Base-by-base conservation (phyloP, 208 protist species). In the Naegleria gruberi region DNA sequence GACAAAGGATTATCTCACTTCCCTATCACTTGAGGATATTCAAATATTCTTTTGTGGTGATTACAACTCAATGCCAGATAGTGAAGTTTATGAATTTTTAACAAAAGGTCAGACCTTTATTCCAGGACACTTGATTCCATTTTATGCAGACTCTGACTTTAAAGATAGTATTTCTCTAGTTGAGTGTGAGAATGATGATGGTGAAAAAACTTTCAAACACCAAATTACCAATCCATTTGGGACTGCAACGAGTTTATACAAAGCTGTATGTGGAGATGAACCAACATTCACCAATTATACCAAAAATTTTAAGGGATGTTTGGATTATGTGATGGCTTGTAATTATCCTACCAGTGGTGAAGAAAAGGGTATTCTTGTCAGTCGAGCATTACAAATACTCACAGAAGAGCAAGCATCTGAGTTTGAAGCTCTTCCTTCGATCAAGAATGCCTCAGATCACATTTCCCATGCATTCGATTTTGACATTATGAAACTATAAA, bases 251-350 rank as follows among this genome's bases (percentile, higher is more conserved):
- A 55, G 43, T 40, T 5, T 17, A 5, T 87, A 87, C 37, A 34
- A 46, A 17, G 12, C 19, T 23, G 83, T 41, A 55, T 17, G 19
- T 55, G 43, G 42, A 0, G 2, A 30, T n/a, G 83, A 87, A 55
- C 83, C 83, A 41, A 8, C 83, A 47, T 87, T 87, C 40, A 87
- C 83, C 7, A 87, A 87, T 34, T 87, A 55, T 41, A 87, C 83
- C 15, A 12, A n/a, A 34, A 55, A 87, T 15, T 87, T 55, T 37
- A 34, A 55, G 17, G 83, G 83, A 4, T 55, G 43, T 40, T 19
- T 87, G 4, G 83, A 87, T 55, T 87, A 87, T 41, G n/a, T 55
- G 1, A 37, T 77, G 26, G 6, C 26, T 19, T 37, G 26, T 8
- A 37, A 77, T n/a, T 19, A 19, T 65, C n/a, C n/a, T n/a, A n/a